Evolutionary conservation across 441 rosid genomes (phyloP), one percentile per base, ranked within the genome.

Genomic region (Viola pubescens): DNA sequence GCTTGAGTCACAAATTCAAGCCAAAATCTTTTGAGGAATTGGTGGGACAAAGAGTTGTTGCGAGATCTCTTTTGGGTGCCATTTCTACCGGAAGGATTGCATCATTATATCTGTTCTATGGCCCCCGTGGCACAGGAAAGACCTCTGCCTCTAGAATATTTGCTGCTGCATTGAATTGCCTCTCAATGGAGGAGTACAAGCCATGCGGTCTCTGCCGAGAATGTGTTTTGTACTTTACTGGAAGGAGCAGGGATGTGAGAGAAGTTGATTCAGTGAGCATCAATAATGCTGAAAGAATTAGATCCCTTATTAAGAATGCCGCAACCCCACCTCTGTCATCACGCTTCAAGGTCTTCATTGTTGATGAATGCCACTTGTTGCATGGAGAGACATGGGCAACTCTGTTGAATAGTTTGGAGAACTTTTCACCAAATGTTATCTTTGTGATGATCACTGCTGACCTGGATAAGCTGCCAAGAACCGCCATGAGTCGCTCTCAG

Each of bases 71-170:
- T 48, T 68, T 83, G 68, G 74, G 80, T 80, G 91, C 92, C 54
- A 71, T 91, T 56, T 76, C 85, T 50, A 82, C 80, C 61, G 95
- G 89, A 52, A 83, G 83, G 75, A 69, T 88, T 70, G 53, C 95
- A 54, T 79, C 95, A 41, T 48, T 85, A 2, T 85, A 91, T 70
- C 86, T 91, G 34, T 88, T 91, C 61, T 86, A 88, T 38, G 98
- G 98, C 43, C 95, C 95, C 64, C 96, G 85, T 50, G 98, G 96
- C n/a, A 82, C 95, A 0, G 98, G 98, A 40, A 88, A 91, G 79
- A 91, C 95, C 11, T 86, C 89, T 38, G 87, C 98, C 3, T 77
- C 96, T 7, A 82, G 81, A 77, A 81, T 91, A 51, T 88, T 88
- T 71, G 91, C 96, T 59, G 88, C 92, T 75, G 96, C 95, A 26